Conservation (phyloP, 768 basidiomycete species). For the Mycena latifolia region DNA sequence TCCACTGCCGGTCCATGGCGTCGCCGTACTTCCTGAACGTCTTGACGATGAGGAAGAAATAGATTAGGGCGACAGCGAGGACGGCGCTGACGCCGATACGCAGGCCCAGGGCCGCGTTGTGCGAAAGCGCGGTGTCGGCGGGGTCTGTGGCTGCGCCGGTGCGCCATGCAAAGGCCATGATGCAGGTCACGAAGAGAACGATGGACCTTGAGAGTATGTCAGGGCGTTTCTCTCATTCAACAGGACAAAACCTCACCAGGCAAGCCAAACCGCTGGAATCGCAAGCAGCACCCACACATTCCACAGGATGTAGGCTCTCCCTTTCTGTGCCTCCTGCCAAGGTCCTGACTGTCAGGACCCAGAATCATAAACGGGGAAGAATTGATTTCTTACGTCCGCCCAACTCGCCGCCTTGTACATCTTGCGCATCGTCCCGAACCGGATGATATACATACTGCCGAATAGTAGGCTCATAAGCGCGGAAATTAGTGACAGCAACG, state of each 20-base stretch:
- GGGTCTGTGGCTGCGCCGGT: slow-evolving; percentile 51
- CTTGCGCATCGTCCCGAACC: slow-evolving; percentile 71
- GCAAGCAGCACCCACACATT: slow-evolving; percentile 71
- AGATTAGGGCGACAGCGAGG: slow-evolving; percentile 56
- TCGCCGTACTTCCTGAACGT: slow-evolving; percentile 59
- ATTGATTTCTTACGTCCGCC: slow-evolving; percentile 62
- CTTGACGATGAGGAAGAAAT: slow-evolving; percentile 56
- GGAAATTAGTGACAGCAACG: slow-evolving; percentile 65
- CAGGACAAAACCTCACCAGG: slow-evolving; percentile 52
- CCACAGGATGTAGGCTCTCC: slow-evolving; percentile 42
- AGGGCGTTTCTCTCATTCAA: not conserved
- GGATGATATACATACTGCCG: slow-evolving; percentile 71
- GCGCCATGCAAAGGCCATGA: slow-evolving; percentile 65
- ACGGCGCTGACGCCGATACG: slow-evolving; percentile 55
- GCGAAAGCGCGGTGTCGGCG: slow-evolving; percentile 41
- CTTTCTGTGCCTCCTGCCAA: slow-evolving; percentile 56
- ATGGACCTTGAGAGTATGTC: slow-evolving; percentile 50
- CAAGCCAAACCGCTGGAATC: slow-evolving; percentile 65
- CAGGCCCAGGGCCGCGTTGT: slow-evolving; percentile 49
- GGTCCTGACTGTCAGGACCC: not conserved
- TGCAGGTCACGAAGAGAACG: slow-evolving; percentile 59
- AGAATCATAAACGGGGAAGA: not conserved
- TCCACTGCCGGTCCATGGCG: slow-evolving; percentile 27
- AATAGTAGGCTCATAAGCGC: slow-evolving; percentile 70
- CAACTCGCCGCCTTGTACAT: slow-evolving; percentile 72